A percentile compares a stretch with the other conserved stretches of the same genome.
phyloP scores from a whole-genome alignment of 2,329 filamentous ascomycete genomes.

The Phaeophleospora eucalypticola region DNA sequence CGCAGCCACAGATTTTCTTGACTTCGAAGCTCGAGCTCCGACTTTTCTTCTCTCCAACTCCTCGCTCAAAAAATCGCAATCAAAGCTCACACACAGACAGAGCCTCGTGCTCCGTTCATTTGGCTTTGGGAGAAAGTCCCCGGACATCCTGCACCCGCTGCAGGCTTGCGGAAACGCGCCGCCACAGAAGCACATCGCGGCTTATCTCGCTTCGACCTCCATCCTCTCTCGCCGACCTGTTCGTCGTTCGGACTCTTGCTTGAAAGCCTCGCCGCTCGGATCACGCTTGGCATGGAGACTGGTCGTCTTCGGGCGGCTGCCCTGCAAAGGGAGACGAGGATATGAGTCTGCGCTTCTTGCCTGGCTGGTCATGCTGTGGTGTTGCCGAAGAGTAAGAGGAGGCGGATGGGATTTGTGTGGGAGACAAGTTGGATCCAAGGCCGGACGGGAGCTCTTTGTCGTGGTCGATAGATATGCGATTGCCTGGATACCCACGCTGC shows the following conservation, averaged over 20 bases:
- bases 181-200: conserved; percentile 95
- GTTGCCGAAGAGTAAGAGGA: conserved; percentile 33
- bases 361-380: conserved; percentile 32
- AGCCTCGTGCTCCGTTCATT: conserved; percentile 38
- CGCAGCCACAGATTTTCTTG: neutral
- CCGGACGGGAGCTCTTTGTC: conserved; percentile 71
- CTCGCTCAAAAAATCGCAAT: conserved; percentile 99
- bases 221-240: conserved; percentile 46
- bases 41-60: conserved; percentile 55
- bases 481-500: conserved; percentile 48
- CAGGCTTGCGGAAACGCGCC: conserved; percentile 90
- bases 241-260: conserved; percentile 50
- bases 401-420: conserved; percentile 31
- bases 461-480: conserved; percentile 98
- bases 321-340: conserved; percentile 64
- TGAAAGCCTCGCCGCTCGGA: conserved; percentile 33
- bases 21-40: neutral
- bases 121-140: conserved; percentile 99
- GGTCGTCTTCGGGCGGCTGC: conserved; percentile 35
- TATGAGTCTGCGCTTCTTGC: conserved; percentile 69
- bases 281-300: conserved; percentile 42
- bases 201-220: conserved; percentile 64
- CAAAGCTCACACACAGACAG: conserved; percentile 91
- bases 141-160: conserved; percentile 69
- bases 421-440: conserved; percentile 44